A percentile compares a stretch with the other conserved stretches of the same genome.
These are phyloP conservation scores for Dalbergia cultrata DNA, from an alignment of 306 rosid genomes.

Conservation along the genomic window DNA sequence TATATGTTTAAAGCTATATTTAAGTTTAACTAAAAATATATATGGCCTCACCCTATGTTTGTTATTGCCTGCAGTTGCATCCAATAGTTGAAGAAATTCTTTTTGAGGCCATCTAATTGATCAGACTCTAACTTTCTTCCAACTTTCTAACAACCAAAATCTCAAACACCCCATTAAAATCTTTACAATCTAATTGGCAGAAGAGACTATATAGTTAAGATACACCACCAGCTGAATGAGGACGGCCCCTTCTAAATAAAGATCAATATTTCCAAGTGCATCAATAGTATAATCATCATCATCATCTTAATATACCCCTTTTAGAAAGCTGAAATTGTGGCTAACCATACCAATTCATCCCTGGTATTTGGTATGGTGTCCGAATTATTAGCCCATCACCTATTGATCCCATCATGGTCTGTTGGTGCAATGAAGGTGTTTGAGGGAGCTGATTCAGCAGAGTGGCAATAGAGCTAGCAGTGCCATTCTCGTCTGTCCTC, in stretches of 20 bases:
- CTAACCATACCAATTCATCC: conserved; percentile 81
- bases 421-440: conserved; percentile 72
- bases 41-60: conserved; percentile 55
- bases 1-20: conserved; percentile 52
- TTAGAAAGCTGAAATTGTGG: conserved; percentile 35
- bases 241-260: conserved; percentile 24
- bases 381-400: conserved; percentile 58
- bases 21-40: conserved; percentile 54
- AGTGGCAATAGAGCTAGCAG: conserved; percentile 58
- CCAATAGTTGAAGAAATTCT: conserved; percentile 46
- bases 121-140: conserved; percentile 50
- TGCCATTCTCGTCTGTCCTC: conserved; percentile 53
- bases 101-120: conserved; percentile 51
- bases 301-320: background rate
- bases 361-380: conserved; percentile 60
- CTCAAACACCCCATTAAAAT: conserved; percentile 52
- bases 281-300: conserved; percentile 19
- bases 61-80: conserved; percentile 43
- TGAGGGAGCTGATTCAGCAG: conserved; percentile 83
- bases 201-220: conserved; percentile 29
- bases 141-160: conserved; percentile 55
- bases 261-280: conserved; percentile 15
- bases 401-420: conserved; percentile 65
- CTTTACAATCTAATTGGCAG: conserved; percentile 46
- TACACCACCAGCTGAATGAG: conserved; percentile 21